Evolutionary conservation across 2,329 filamentous ascomycete genomes (phyloP), one percentile per base, ranked within the genome.

Genomic region (Fusarium siculi): DNA sequence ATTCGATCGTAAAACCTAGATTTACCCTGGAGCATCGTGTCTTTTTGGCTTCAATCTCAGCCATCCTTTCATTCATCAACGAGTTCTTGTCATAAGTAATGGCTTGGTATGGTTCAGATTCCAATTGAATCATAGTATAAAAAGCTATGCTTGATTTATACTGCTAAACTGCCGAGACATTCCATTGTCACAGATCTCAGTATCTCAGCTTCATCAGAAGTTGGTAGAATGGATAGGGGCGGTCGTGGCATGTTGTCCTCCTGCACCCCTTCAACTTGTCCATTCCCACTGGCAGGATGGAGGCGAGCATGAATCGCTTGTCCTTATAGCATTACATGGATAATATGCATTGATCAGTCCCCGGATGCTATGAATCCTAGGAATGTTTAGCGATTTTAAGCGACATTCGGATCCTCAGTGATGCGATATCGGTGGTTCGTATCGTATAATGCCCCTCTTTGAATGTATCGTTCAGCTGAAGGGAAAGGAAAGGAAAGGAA

Each of bases 331-430:
- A 25, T 43, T 50, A 21, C 43, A 67, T 67, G 53, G 53, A 36
- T 40, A n/a, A 19, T 16, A 34, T 40, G 46, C 47, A 36, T 39
- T 54, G 47, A 65, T 63, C 59, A 53, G 57, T 25, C 43, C 42
- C 53, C 30, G n/a, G 42, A 58, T 28, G 42, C 57, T 39, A 12
- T 30, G 10, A 30, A 36, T 50, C 42, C 30, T 56, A n/a, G 34
- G 55, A 50, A 58, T 50, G 42, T n/a, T 56, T 44, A 56, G 58
- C 58, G 58, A 40, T 46, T 53, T 46, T 59, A 69, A 69, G 66
- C 66, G 66, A 69, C 46, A 70, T 69, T 70, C 39, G 30, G 66
- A 70, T 69, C 66, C 58, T 59, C 66, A 30, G 19, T 21, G 42
- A 49, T 60, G 43, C 36, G 55, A 63, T 63, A 44, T 52, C 47